A percentile compares a stretch with the other conserved stretches of the same genome.
phyloP scores from a whole-genome alignment of 164 flowering plant genomes.

The Vitis rupestris region DNA sequence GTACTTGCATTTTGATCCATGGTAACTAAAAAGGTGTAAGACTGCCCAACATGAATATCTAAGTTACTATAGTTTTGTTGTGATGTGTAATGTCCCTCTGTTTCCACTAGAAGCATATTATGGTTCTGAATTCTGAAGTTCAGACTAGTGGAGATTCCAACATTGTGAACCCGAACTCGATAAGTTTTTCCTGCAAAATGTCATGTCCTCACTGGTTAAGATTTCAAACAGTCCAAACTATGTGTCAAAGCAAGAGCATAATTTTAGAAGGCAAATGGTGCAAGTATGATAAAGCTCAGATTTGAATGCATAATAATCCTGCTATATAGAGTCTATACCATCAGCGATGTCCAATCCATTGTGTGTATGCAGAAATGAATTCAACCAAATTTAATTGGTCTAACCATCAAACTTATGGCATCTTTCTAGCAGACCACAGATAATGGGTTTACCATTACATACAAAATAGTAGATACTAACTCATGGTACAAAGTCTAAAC shows the following conservation, averaged over 20 bases:
- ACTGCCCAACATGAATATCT: slow-evolving; percentile 83
- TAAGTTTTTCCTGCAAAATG: slow-evolving; percentile 69
- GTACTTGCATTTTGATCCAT: slow-evolving; percentile 77
- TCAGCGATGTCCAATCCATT: too few relatives aligned
- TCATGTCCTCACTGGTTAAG: not conserved
- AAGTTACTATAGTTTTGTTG: slow-evolving; percentile 52
- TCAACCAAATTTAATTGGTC: too few relatives aligned
- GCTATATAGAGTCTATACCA: too few relatives aligned
- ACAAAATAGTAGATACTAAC: too few relatives aligned
- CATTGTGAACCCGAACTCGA: slow-evolving; percentile 63
- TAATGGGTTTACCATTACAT: too few relatives aligned
- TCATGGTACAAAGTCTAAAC: too few relatives aligned
- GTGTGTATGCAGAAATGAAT: too few relatives aligned
- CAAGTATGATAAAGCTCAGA: too few relatives aligned
- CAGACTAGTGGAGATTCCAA: slow-evolving; percentile 63
- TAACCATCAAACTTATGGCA: too few relatives aligned
- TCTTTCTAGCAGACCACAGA: too few relatives aligned
- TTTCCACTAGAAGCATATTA: slow-evolving; percentile 58
- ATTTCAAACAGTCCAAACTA: not conserved
- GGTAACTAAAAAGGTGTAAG: slow-evolving; percentile 67
- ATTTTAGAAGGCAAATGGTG: too few relatives aligned
- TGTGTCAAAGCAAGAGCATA: not conserved
- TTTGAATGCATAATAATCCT: too few relatives aligned
- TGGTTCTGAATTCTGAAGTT: slow-evolving; percentile 79
- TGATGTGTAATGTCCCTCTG: slow-evolving; percentile 66